These are phyloP conservation scores for Aureobasidium namibiae DNA, from an alignment of 2,329 filamentous ascomycete genomes.

Conservation along the genomic window DNA sequence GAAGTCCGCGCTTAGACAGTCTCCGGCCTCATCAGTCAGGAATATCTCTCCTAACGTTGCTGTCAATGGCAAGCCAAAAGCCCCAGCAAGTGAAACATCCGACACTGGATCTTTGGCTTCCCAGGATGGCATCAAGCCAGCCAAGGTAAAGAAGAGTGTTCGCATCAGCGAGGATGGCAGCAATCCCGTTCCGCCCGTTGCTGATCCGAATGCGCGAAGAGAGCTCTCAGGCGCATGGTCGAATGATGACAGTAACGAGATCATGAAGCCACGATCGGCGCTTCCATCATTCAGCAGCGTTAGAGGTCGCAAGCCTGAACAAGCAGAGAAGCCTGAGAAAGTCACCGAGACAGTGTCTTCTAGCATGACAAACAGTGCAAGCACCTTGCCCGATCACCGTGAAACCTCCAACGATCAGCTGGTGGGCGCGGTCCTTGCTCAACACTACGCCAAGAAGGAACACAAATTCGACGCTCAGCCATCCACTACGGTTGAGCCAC, in stretches of 20 bases:
- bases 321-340: slow-evolving; percentile 41
- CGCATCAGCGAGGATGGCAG: slow-evolving; percentile 67
- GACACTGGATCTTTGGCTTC: slow-evolving; percentile 43
- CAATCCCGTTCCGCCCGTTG: slow-evolving; percentile 41
- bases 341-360: slow-evolving; percentile 39
- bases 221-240: slow-evolving; percentile 19
- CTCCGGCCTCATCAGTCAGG: slow-evolving; percentile 44
- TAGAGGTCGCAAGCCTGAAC: slow-evolving; percentile 44
- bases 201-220: slow-evolving; percentile 24
- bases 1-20: slow-evolving; percentile 67
- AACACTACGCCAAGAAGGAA: slow-evolving; percentile 48
- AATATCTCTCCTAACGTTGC: slow-evolving; percentile 33
- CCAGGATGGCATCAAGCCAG: slow-evolving; percentile 26
- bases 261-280: slow-evolving; percentile 67
- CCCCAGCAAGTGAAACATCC: slow-evolving; percentile 45
- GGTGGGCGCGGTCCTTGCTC: slow-evolving; percentile 21
- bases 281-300: slow-evolving; percentile 70
- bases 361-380: slow-evolving; percentile 27
- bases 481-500: slow-evolving; percentile 48
- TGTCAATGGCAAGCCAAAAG: slow-evolving; percentile 41
- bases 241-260: slow-evolving; percentile 49
- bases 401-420: slow-evolving; percentile 53
- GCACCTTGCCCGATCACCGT: slow-evolving; percentile 30
- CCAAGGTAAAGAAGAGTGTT: slow-evolving; percentile 47
- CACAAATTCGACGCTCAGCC: slow-evolving; percentile 17